Conservation (phyloP, 1,284 basidiomycete species). For the Vanrija sp. region DNA sequence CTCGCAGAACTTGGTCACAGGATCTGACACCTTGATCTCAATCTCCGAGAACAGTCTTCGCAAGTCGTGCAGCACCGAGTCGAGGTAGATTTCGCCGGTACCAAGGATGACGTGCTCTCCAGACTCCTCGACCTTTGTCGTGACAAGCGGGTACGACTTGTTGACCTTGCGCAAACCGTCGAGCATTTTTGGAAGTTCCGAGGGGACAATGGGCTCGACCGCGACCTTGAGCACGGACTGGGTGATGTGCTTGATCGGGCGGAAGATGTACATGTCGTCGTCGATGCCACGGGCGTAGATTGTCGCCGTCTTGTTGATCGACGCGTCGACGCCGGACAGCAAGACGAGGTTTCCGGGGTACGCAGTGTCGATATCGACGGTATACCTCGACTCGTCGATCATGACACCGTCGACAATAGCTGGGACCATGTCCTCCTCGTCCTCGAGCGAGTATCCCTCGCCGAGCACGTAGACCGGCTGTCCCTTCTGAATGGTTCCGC, state of each 20-base stretch:
- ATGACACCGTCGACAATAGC: slow-evolving; percentile 81
- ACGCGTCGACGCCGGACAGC: slow-evolving; percentile 86
- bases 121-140: slow-evolving; percentile 96
- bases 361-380: slow-evolving; percentile 79
- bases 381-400: slow-evolving; percentile 88
- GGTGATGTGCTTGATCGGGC: slow-evolving; percentile 91
- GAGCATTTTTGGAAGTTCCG: slow-evolving; percentile 97
- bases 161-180: slow-evolving; percentile 94
- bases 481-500: slow-evolving; percentile 80
- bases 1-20: slow-evolving; percentile 96
- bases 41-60: slow-evolving; percentile 91
- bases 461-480: slow-evolving; percentile 91
- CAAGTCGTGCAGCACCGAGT: slow-evolving; percentile 95
- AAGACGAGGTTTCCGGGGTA: slow-evolving; percentile 90
- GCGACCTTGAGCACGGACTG: slow-evolving; percentile 98
- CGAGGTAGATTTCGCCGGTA: slow-evolving; percentile 94
- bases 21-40: slow-evolving; percentile 99
- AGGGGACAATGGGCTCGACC: slow-evolving; percentile 95
- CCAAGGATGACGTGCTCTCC: slow-evolving; percentile 97
- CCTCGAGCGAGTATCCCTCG: slow-evolving; percentile 93
- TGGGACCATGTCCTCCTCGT: slow-evolving; percentile 96
- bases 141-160: slow-evolving; percentile 91
- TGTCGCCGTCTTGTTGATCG: slow-evolving; percentile 93
- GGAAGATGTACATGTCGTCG: slow-evolving; percentile 84
- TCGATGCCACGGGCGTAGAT: slow-evolving; percentile 68